phyloP scores from a whole-genome alignment of 2,329 filamentous ascomycete genomes.

The Ramularia endophylla region DNA sequence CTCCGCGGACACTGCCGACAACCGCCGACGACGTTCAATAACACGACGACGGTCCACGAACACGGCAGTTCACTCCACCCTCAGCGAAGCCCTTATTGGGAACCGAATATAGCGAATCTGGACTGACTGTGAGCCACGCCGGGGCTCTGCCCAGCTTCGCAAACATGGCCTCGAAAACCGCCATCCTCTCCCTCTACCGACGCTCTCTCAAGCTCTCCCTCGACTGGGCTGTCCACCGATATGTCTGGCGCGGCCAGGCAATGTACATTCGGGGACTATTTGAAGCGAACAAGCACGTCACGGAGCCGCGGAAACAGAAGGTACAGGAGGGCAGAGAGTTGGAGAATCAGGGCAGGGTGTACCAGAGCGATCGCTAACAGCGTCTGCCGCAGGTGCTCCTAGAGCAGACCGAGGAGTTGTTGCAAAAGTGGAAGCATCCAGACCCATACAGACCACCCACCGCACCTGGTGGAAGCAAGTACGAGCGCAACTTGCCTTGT shows the following conservation, averaged over 20 bases:
- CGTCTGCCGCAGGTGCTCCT: slow-evolving; percentile 63
- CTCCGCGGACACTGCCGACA: neutral
- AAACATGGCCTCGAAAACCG: slow-evolving; percentile 35
- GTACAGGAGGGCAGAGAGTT: slow-evolving; percentile 50
- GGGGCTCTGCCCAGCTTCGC: no score
- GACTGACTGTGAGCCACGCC: neutral
- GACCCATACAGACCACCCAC: slow-evolving; percentile 87
- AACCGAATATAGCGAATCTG: neutral
- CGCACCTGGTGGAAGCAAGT: slow-evolving; percentile 94
- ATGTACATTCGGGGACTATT: slow-evolving; percentile 93
- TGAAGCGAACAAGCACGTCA: slow-evolving; percentile 82
- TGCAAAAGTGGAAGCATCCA: slow-evolving; percentile 95
- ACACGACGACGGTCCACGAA: slow-evolving; percentile 1
- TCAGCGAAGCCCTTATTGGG: neutral
- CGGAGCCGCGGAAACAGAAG: slow-evolving; percentile 77
- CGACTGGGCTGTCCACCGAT: slow-evolving; percentile 90
- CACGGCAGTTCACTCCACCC: neutral
- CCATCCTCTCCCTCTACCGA: slow-evolving; percentile 64
- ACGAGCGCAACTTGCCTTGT: slow-evolving; percentile 82
- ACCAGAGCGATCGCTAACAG: slow-evolving; percentile 1
- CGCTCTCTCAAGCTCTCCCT: slow-evolving; percentile 88
- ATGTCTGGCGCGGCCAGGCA: slow-evolving; percentile 92
- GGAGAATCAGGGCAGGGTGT: neutral
- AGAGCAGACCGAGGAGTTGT: slow-evolving; percentile 77
- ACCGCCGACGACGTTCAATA: slow-evolving; percentile 1